A percentile compares a stretch with the other conserved stretches of the same genome.
These are phyloP conservation scores for Suillus tomentosus DNA, from an alignment of 768 basidiomycete genomes.

Conservation along the genomic window DNA sequence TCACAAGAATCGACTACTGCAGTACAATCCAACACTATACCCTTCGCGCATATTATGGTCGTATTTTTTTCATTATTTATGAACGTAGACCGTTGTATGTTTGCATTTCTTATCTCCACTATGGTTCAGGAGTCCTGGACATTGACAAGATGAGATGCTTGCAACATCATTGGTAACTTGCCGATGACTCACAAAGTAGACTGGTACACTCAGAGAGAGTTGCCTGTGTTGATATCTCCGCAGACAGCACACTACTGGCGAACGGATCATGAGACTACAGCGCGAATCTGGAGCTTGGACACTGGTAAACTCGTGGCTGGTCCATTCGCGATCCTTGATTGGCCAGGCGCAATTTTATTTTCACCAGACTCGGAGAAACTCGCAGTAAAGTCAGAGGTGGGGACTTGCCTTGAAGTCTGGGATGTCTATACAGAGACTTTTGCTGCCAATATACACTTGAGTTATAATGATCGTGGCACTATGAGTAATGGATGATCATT, in stretches of 20 bases:
- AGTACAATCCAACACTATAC: background rate
- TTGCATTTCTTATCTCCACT: too few species aligned
- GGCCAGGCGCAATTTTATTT: background rate
- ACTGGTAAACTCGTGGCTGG: background rate
- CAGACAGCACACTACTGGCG: background rate
- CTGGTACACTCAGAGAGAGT: background rate
- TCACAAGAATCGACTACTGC: background rate
- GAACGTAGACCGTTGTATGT: too few species aligned
- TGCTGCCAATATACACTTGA: too few species aligned
- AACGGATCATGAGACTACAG: background rate
- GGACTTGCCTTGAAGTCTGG: background rate
- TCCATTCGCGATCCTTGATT: background rate
- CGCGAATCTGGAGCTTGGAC: background rate
- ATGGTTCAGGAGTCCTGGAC: too few species aligned
- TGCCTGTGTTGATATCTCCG: background rate
- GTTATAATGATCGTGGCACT: too few species aligned
- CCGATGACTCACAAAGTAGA: too few species aligned
- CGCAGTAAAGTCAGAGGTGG: background rate
- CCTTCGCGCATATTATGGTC: background rate
- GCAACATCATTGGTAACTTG: too few species aligned
- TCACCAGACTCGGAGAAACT: conserved; percentile 4
- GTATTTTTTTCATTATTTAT: background rate
- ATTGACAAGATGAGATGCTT: too few species aligned
- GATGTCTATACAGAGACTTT: background rate
- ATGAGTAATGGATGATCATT: too few species aligned